phyloP scores from a whole-genome alignment of 805 yeast species.

The Nadsonia fulvescens region DNA sequence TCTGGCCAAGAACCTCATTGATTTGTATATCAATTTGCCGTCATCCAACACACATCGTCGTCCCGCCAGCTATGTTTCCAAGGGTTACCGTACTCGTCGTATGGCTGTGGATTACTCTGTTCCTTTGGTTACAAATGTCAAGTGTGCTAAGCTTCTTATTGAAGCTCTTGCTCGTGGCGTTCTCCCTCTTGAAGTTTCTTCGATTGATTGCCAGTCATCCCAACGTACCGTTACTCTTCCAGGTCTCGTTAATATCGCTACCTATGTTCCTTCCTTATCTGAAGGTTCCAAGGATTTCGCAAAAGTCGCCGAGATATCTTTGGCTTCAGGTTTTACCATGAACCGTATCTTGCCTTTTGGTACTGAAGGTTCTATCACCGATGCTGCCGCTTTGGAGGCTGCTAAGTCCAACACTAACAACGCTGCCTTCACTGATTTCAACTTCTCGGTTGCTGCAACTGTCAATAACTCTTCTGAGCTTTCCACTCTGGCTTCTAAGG shows the following conservation, averaged over 20 bases:
- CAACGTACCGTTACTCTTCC: slow-evolving; percentile 70
- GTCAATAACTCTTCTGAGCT: slow-evolving; percentile 46
- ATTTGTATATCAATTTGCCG: slow-evolving; percentile 89
- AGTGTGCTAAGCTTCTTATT: slow-evolving; percentile 85
- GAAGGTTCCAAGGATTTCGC: slow-evolving; percentile 39
- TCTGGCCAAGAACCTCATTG: slow-evolving; percentile 90
- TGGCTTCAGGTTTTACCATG: slow-evolving; percentile 80
- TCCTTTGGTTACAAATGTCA: slow-evolving; percentile 93
- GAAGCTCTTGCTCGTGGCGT: slow-evolving; percentile 68
- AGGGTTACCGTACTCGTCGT: slow-evolving; percentile 96
- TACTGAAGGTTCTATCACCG: slow-evolving; percentile 43
- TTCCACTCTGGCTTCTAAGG: slow-evolving; percentile 41
- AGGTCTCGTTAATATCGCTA: slow-evolving; percentile 67
- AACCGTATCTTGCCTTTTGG: slow-evolving; percentile 64
- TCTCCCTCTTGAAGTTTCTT: slow-evolving; percentile 39
- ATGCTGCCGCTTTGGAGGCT: slow-evolving; percentile 42
- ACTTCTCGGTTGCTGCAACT: slow-evolving; percentile 70
- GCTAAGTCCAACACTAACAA: slow-evolving; percentile 40
- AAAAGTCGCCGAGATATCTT: slow-evolving; percentile 47
- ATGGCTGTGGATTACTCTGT: slow-evolving; percentile 98
- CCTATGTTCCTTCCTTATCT: slow-evolving; percentile 57
- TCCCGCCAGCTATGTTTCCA: slow-evolving; percentile 94
- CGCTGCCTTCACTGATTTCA: slow-evolving; percentile 57
- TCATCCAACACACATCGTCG: slow-evolving; percentile 94
- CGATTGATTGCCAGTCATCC: slow-evolving; percentile 79